phyloP scores from a whole-genome alignment of 1,139 yeast species.

The Sugiyamaella paludigena region DNA sequence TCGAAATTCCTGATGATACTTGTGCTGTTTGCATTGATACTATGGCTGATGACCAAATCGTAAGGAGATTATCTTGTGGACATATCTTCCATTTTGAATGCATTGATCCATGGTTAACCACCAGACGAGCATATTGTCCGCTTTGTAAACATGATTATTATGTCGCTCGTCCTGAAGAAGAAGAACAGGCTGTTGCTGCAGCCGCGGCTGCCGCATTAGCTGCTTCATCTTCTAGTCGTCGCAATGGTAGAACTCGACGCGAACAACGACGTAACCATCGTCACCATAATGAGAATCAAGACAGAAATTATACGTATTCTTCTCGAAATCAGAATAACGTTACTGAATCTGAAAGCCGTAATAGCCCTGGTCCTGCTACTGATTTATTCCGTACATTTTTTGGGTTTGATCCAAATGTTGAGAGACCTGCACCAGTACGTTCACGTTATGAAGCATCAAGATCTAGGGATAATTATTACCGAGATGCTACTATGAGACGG shows the following conservation, averaged over 20 bases:
- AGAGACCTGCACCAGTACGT: slow-evolving; percentile 1
- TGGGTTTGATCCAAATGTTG: slow-evolving; percentile 6
- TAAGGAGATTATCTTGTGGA: slow-evolving; percentile 75
- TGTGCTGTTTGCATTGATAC: slow-evolving; percentile 79
- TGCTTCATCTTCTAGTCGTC: slow-evolving; percentile 1
- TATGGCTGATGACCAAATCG: slow-evolving; percentile 60
- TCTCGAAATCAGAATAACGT: too few relatives aligned
- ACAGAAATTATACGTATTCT: not conserved
- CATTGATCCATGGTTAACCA: slow-evolving; percentile 78
- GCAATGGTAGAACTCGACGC: slow-evolving; percentile 1
- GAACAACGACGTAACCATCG: not conserved
- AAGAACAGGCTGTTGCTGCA: slow-evolving; percentile 8
- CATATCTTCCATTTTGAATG: slow-evolving; percentile 82
- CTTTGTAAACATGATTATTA: slow-evolving; percentile 59
- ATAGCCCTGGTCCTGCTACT: not conserved
- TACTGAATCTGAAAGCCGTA: too few relatives aligned
- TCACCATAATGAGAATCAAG: not conserved
- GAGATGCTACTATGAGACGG: too few relatives aligned
- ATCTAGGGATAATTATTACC: too few relatives aligned
- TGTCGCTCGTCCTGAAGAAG: slow-evolving; percentile 30
- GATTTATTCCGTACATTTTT: slow-evolving; percentile 7
- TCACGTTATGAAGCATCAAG: slow-evolving; percentile 1
- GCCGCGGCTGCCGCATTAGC: not conserved
- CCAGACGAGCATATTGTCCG: slow-evolving; percentile 79
- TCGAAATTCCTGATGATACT: slow-evolving; percentile 53